Percentiles rank a stretch among this genome's conserved stretches.
These are phyloP conservation scores for Karstenula rhodostoma DNA, from an alignment of 2,329 filamentous ascomycete species.

Conservation along the genomic window DNA sequence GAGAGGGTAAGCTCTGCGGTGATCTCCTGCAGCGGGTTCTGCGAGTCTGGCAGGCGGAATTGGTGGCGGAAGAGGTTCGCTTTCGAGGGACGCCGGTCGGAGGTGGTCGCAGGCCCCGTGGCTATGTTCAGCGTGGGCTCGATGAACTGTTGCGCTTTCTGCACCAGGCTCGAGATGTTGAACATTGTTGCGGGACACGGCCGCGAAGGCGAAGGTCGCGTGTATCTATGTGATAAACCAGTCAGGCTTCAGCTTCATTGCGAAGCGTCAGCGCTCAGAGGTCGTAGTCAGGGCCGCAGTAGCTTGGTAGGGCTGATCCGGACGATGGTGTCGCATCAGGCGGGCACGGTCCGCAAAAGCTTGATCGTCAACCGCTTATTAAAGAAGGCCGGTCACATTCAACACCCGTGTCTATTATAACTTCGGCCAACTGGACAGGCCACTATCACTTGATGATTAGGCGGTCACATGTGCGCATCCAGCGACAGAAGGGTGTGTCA, in stretches of 20 bases:
- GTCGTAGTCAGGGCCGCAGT: slow-evolving; percentile 25
- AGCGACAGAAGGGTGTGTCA: not conserved
- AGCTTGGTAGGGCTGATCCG: slow-evolving; percentile 31
- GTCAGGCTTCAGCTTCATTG: slow-evolving; percentile 37
- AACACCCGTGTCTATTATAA: not conserved
- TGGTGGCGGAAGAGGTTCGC: slow-evolving; percentile 92
- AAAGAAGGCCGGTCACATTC: not conserved
- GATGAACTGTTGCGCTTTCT: slow-evolving; percentile 95
- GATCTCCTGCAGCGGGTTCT: slow-evolving; percentile 95
- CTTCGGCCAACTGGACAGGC: not conserved
- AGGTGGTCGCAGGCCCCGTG: slow-evolving; percentile 63
- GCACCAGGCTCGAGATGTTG: slow-evolving; percentile 80
- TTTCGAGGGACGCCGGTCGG: slow-evolving; percentile 87
- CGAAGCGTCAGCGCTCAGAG: slow-evolving; percentile 26
- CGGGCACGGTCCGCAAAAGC: slow-evolving; percentile 5
- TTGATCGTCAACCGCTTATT: not conserved
- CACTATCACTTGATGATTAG: not conserved
- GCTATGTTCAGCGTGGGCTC: slow-evolving; percentile 80
- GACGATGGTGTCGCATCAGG: slow-evolving; percentile 5
- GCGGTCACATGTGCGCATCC: not conserved
- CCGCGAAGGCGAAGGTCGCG: slow-evolving; percentile 8
- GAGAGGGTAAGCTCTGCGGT: slow-evolving; percentile 90
- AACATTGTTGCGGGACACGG: slow-evolving; percentile 45
- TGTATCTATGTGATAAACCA: slow-evolving; percentile 22
- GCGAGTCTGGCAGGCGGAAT: slow-evolving; percentile 91